Conservation (phyloP, 768 basidiomycete species). For the Mycena metata region DNA sequence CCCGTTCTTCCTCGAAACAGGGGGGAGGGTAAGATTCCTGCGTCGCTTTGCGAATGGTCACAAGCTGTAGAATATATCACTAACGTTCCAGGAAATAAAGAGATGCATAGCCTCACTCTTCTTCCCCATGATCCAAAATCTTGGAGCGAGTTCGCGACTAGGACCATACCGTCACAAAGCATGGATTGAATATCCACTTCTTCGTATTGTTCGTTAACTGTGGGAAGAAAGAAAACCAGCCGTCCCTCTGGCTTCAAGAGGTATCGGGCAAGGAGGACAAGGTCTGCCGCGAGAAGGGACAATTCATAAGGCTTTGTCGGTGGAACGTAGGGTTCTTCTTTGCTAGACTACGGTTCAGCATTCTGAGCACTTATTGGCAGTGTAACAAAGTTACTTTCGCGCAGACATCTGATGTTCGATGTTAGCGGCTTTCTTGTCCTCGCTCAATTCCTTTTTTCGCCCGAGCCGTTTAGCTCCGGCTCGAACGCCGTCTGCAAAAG, state of each 20-base stretch:
- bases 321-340: constrained; percentile 83
- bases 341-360: constrained; percentile 47
- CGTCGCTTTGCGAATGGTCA: constrained; percentile 87
- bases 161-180: constrained; percentile 88
- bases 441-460: constrained; percentile 66
- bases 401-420: constrained; percentile 53
- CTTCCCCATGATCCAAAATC: constrained; percentile 97
- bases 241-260: constrained; percentile 88
- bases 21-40: constrained; percentile 63
- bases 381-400: constrained; percentile 59
- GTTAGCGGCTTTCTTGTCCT: constrained; percentile 53
- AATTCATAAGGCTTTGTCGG: constrained; percentile 95
- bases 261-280: constrained; percentile 85
- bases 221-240: constrained; percentile 96
- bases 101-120: constrained; percentile 66
- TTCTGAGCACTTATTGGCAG: not conserved
- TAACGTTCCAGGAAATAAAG: not conserved
- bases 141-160: constrained; percentile 91
- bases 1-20: constrained; percentile 58
- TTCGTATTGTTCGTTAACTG: constrained; percentile 91
- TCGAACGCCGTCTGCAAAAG: constrained; percentile 85
- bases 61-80: constrained; percentile 67
- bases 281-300: constrained; percentile 83
- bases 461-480: constrained; percentile 89
- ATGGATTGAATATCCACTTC: constrained; percentile 86